These are phyloP conservation scores for Atkinsonella hypoxylon DNA, from an alignment of 2,329 filamentous ascomycete genomes.

Conservation along the genomic window DNA sequence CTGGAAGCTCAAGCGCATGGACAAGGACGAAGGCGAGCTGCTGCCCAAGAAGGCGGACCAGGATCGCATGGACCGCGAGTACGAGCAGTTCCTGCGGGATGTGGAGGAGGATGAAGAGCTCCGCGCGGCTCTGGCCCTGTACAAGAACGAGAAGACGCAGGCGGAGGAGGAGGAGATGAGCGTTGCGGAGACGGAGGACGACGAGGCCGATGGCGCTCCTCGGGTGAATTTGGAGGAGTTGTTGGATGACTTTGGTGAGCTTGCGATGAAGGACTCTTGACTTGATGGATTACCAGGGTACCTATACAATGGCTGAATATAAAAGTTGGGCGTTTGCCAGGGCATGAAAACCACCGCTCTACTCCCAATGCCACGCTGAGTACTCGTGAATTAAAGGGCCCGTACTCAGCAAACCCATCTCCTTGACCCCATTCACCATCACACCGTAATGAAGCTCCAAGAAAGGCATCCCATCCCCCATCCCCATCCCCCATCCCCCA, in stretches of 20 bases:
- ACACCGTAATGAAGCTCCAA: no score
- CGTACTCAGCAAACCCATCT: no score
- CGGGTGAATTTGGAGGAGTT: conserved; percentile 69
- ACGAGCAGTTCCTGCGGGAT: conserved; percentile 93
- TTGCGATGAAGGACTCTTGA: conserved; percentile 33
- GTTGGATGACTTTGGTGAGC: conserved; percentile 86
- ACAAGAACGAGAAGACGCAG: conserved; percentile 52
- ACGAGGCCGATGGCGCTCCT: conserved; percentile 51
- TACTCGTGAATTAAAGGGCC: no score
- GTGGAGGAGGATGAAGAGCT: conserved; percentile 93
- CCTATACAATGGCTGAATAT: no score
- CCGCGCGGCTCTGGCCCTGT: conserved; percentile 71
- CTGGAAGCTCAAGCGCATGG: conserved; percentile 94
- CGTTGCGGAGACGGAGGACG: conserved; percentile 49
- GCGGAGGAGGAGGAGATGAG: conserved; percentile 57
- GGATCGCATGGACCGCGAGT: conserved; percentile 81
- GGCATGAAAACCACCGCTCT: no score
- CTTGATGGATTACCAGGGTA: no score
- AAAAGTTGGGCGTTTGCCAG: no score
- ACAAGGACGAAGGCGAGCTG: conserved; percentile 77
- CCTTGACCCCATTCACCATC: no score
- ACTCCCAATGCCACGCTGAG: neutral
- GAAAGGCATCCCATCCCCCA: neutral
- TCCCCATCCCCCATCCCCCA: neutral
- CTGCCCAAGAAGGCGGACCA: conserved; percentile 79